A percentile compares a stretch with the other conserved stretches of the same genome.
Conservation (phyloP, 2,329 filamentous ascomycete species). For the Aspergillus melleus region DNA sequence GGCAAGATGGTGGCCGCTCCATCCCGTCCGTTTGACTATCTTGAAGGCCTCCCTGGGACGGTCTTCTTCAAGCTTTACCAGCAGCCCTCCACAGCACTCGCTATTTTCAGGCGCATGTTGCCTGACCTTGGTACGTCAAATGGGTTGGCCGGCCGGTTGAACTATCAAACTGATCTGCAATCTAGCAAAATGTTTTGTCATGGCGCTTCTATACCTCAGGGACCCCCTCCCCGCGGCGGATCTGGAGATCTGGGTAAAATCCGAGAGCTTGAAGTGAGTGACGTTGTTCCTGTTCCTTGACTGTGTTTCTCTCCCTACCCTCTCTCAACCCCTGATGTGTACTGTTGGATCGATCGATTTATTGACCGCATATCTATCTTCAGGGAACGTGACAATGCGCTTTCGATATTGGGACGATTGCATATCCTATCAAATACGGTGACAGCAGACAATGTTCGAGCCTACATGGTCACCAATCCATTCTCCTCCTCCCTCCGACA, state of each 20-base stretch:
- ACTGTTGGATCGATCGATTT: background rate
- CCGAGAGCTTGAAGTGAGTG: slow-evolving; percentile 58
- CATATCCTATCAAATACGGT: slow-evolving; percentile 74
- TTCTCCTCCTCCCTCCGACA: slow-evolving; percentile 82
- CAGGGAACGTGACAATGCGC: slow-evolving; percentile 78
- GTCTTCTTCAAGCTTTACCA: slow-evolving; percentile 91
- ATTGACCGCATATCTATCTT: background rate
- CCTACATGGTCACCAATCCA: slow-evolving; percentile 74
- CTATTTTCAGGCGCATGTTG: slow-evolving; percentile 96
- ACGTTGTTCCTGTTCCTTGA: background rate
- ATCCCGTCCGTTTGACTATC: slow-evolving; percentile 75
- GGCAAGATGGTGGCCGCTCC: slow-evolving; percentile 57
- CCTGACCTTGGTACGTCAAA: slow-evolving; percentile 72
- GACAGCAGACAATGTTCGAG: slow-evolving; percentile 62
- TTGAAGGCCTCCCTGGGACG: slow-evolving; percentile 85
- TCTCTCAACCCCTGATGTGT: background rate
- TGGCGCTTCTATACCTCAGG: slow-evolving; percentile 90
- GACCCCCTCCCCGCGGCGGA: slow-evolving; percentile 75
- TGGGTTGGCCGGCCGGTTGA: background rate
- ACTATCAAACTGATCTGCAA: slow-evolving; percentile 2
- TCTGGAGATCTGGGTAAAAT: slow-evolving; percentile 82
- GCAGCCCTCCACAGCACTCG: slow-evolving; percentile 91
- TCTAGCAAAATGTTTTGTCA: slow-evolving; percentile 88
- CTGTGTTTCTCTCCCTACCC: background rate
- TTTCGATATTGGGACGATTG: slow-evolving; percentile 79